Percentiles rank a stretch among this genome's conserved stretches.
Evolutionary conservation across 2,329 filamentous ascomycete genomes (phyloP).

Genomic region (Claviceps humidiphila): DNA sequence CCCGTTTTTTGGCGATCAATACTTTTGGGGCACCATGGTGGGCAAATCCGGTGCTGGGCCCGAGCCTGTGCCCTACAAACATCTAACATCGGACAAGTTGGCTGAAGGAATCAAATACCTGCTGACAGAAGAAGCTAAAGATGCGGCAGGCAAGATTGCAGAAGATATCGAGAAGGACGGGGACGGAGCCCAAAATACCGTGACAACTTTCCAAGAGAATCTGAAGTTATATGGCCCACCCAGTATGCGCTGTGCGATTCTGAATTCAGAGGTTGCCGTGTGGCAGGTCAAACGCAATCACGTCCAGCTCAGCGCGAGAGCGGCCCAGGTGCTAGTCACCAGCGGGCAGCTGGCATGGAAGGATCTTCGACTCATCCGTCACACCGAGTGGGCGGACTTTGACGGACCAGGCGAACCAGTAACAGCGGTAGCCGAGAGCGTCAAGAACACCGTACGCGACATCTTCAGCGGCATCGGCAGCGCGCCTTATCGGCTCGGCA

Average conservation of each 20-base stretch:
- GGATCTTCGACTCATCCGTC: constrained; percentile 48
- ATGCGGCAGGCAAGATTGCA: constrained; percentile 46
- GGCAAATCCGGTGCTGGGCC: constrained; percentile 51
- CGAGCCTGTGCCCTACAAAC: constrained; percentile 54
- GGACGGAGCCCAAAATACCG: constrained; percentile 57
- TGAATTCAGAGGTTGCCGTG: constrained; percentile 48
- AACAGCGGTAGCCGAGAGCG: constrained; percentile 49
- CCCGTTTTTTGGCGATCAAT: constrained; percentile 68
- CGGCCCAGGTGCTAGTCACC: constrained; percentile 50
- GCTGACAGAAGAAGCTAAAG: constrained; percentile 45
- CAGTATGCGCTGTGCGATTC: constrained; percentile 52
- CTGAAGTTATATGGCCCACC: constrained; percentile 37
- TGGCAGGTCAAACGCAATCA: constrained; percentile 52
- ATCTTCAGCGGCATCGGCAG: constrained; percentile 50
- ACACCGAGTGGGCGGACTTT: constrained; percentile 66
- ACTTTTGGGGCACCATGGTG: constrained; percentile 66
- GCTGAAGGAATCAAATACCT: constrained; percentile 59
- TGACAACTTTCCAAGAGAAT: constrained; percentile 50
- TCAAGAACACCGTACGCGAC: constrained; percentile 44
- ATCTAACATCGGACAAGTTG: constrained; percentile 47
- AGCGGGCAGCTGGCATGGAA: constrained; percentile 50
- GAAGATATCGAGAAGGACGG: constrained; percentile 47
- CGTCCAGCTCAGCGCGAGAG: constrained; percentile 47
- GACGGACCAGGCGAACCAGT: constrained; percentile 62
- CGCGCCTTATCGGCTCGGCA: constrained; percentile 48